Base-by-base conservation (phyloP, 2,329 filamentous ascomycete genomes). In the Exophiala oligosperma region DNA sequence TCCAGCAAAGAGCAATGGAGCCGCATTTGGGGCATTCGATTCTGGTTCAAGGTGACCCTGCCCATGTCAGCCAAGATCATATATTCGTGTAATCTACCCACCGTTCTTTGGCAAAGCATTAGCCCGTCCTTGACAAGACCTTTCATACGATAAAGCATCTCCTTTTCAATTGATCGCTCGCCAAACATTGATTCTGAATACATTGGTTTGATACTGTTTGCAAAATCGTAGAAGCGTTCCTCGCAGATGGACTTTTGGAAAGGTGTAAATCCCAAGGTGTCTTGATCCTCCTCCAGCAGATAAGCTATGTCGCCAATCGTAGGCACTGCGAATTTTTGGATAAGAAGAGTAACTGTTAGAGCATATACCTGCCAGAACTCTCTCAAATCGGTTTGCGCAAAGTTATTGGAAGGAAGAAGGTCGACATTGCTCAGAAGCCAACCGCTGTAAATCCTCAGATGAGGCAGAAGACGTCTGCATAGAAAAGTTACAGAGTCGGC, bases 331-430 rank as follows among this genome's bases (percentile, higher is more conserved):
- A 88, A 89, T 17, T 78, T 81, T 2, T 80, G 80, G 7, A 79
- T 79, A 28, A 89, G 72, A 11, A 84, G 74, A 40, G 84, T 87
- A 51, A 89, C 71, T 0, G 83, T 82, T 41, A 78, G 79, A n/a
- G 84, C 83, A 66, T 89, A 89, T 0, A 81, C 80, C 62, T 82
- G 84, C 86, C 86, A 89, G 60, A 89, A 77, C 59, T 84, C 79
- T 59, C 81, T 80, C 38, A 86, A 81, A 59, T 85, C 79, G 3
- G 82, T 76, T 24, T 79, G 77, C n/a, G 86, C 75, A 28, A 78
- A 69, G 3, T 79, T 79, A 60, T 84, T 82, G 54, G 78, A 78
- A 21, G 63, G 55, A 14, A 66, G 61, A 17, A 46, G 54, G 14
- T 49, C 46, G 9, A 59, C 56, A 59, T 81, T 84, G 8, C 79